Base-by-base conservation (phyloP, 495 filamentous ascomycete genomes). In the Penicillium mononematosum region DNA sequence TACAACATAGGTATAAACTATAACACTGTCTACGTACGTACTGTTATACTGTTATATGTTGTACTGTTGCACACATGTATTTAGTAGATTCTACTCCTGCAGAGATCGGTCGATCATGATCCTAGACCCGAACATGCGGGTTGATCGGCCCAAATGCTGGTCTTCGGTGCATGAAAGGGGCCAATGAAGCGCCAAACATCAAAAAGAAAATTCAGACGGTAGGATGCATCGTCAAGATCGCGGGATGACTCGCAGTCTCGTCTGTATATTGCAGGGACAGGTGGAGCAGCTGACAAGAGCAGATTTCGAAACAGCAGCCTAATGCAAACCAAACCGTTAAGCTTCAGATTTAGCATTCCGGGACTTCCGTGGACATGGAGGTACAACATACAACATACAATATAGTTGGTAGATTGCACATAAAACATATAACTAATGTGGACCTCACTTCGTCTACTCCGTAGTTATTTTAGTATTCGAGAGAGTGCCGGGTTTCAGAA, bases 101-200 rank as follows among this genome's bases (percentile, higher is more conserved):
- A 57, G 49, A 53, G 53, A 53, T 58, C 48, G 53, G 50, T 56
- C 57, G 53, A 63, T 54, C 60, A 6, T 49, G 22, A 31, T 55
- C 52, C 45, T 49, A 36, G 55, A 58, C 54, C 56, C 52, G 55
- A 45, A 53, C 48, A 60, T 60, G 62, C 59, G 65, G 57, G 61
- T 66, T 61, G 63, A 66, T 66, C 66, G 42, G 45, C 59, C 61
- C 24, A 53, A 59, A 63, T 65, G 65, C 58, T 59, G 63, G 59
- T 53, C 59, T 25, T 63, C 54, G 39, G 59, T 66, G 58, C 65
- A 68, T 56, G 58, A 50, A 53, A 46, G 42, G 42, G 51, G 19
- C 62, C 59, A 68, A 62, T 55, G 45, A 53, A 41, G 22, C 34
- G 32, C 31, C 39, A 42, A 9, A 38, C 14, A 38, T 38, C 34